Percentiles rank a stretch among this genome's conserved stretches.
phyloP scores from a whole-genome alignment of 495 filamentous ascomycete genomes.

The Copromyces sp. region DNA sequence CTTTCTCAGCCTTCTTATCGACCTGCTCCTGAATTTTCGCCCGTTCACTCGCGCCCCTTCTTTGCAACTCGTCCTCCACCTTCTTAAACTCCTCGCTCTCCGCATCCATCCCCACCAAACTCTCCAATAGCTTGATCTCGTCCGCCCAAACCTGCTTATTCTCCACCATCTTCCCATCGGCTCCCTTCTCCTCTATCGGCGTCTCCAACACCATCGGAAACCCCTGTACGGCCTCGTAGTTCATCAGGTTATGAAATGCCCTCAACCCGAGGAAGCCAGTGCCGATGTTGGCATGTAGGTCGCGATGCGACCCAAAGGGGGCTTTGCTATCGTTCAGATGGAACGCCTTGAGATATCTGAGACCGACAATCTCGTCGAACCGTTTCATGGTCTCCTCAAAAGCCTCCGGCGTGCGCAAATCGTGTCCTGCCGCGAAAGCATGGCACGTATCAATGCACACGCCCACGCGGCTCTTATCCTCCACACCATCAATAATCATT shows the following conservation, averaged over 20 bases:
- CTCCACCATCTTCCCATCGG: slow-evolving; percentile 47
- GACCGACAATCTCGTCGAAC: slow-evolving; percentile 73
- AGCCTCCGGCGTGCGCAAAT: slow-evolving; percentile 63
- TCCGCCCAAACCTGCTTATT: slow-evolving; percentile 72
- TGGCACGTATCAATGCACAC: slow-evolving; percentile 97
- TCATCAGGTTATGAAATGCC: slow-evolving; percentile 86
- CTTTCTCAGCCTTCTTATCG: slow-evolving; percentile 43
- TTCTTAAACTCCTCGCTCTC: slow-evolving; percentile 60
- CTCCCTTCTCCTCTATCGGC: slow-evolving; percentile 61
- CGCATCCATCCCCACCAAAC: slow-evolving; percentile 69
- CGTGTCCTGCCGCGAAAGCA: slow-evolving; percentile 86
- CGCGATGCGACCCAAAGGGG: slow-evolving; percentile 63
- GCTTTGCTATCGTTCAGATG: slow-evolving; percentile 94
- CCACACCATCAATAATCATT: slow-evolving; percentile 67
- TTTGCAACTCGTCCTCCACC: slow-evolving; percentile 45
- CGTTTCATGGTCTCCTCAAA: slow-evolving; percentile 61
- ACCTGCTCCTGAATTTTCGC: slow-evolving; percentile 66
- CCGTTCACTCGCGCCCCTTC: slow-evolving; percentile 57
- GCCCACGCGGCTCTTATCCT: slow-evolving; percentile 78
- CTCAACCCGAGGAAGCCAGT: slow-evolving; percentile 83
- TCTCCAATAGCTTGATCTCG: slow-evolving; percentile 84
- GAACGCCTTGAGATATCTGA: slow-evolving; percentile 69
- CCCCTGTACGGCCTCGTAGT: slow-evolving; percentile 62
- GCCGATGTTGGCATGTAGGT: slow-evolving; percentile 91
- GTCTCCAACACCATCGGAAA: slow-evolving; percentile 93